These are phyloP conservation scores for Furcasterigmium furcatum DNA, from an alignment of 2,329 filamentous ascomycete species.

Conservation along the genomic window DNA sequence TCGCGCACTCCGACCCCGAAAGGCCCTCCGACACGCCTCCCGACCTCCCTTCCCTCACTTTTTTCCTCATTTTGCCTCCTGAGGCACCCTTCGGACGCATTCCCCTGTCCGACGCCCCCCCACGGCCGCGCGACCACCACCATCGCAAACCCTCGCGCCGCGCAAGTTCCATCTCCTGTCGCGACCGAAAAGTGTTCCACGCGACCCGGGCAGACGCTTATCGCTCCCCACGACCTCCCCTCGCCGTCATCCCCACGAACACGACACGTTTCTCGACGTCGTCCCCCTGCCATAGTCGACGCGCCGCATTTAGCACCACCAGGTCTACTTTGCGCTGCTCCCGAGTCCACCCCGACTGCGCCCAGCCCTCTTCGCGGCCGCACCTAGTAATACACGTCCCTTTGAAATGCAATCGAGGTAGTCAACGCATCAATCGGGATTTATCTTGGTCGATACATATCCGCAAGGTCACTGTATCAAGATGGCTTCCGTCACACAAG, in stretches of 20 bases:
- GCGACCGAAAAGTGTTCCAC: conserved; percentile 2
- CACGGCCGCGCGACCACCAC: conserved; percentile 8
- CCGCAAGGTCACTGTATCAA: conserved; percentile 5
- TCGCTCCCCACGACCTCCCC: conserved; percentile 5
- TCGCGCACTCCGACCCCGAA: conserved; percentile 38
- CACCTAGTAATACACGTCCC: conserved; percentile 1
- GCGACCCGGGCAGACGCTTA: conserved; percentile 8
- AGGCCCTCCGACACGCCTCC: conserved; percentile 36
- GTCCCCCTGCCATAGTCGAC: conserved; percentile 3
- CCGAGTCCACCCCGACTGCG: conserved; percentile 12
- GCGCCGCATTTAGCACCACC: conserved; percentile 10
- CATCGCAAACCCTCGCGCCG: background rate
- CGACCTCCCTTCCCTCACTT: conserved; percentile 32
- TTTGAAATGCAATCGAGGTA: conserved; percentile 14
- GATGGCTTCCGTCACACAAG: conserved; percentile 76
- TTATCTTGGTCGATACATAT: conserved; percentile 12
- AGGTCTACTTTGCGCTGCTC: conserved; percentile 12
- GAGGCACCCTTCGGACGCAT: conserved; percentile 17
- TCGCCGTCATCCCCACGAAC: background rate
- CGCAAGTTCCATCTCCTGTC: background rate
- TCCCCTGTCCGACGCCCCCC: conserved; percentile 13
- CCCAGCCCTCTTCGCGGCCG: conserved; percentile 10
- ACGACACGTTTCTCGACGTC: background rate
- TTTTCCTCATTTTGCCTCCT: conserved; percentile 32
- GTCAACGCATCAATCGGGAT: conserved; percentile 11